Evolutionary conservation across 176 grass and related monocot genomes (phyloP), one percentile per base, ranked within the genome.

Genomic region (Aegilops bicornis): DNA sequence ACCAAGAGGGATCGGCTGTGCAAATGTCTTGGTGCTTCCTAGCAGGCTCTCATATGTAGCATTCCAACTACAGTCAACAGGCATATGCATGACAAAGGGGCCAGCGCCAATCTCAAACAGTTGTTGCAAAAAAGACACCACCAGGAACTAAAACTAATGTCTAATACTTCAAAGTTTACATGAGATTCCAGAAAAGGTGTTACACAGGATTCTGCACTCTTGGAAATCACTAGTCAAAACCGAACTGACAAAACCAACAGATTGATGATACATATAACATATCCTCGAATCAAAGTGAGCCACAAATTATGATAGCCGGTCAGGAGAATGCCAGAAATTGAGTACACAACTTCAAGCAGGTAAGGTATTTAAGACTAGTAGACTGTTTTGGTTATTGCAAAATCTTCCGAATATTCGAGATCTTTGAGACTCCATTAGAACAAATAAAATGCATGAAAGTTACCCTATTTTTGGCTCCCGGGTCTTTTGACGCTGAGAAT

Each of bases 11-110:
- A 99, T 96, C 15, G 89, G 83, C 22, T 87, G 94, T 42, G 89
- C 36, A 79, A 99, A 99, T 83, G 82, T 67, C 86, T 95, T 96
- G 40, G 93, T 90, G 85, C 86, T 99, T 64, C 97, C 97, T 13
- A 99, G 92, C 40, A 99, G 78, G 87, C 87, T 93, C 50, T 96
- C 94, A 74, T 96, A 96, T 33, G 94, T 99, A 61, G 94, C 92
- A 85, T 94, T 94, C 91, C 85, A 89, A 86, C 97, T 99, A 89
- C 84, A 88, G 15, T 73, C 40, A 83, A 32, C 32, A 76, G 42
- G 22, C 1, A 77, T 2, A 56, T 2, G 13, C n/a, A 79, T 60
- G 47, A 81, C 30, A 50, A 76, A 76, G 10, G n/a, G 64, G 37
- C 60, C 69, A 71, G 2, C 24, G 23, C 42, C 33, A 43, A 35